Evolutionary conservation across 2,329 filamentous ascomycete species (phyloP).

Genomic region (Myriosclerotinia duriaeana): DNA sequence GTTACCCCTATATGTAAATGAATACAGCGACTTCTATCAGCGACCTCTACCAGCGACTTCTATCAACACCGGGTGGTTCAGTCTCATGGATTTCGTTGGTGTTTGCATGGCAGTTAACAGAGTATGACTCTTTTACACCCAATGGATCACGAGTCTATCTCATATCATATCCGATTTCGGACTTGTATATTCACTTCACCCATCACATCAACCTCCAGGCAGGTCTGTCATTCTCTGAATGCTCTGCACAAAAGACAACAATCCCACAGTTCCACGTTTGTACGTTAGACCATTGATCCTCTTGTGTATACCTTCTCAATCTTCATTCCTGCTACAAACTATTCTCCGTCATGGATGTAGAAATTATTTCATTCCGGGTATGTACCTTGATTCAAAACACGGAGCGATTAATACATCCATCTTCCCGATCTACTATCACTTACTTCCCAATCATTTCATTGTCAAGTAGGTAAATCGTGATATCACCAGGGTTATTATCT

Average conservation of each 20-base stretch:
- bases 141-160: neutral
- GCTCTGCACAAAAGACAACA: neutral
- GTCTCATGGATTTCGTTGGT: neutral
- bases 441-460: too few species aligned
- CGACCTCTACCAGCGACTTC: too few species aligned
- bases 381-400: too few species aligned
- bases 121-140: neutral
- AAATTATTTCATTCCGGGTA: too few species aligned
- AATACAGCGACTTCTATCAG: too few species aligned
- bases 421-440: too few species aligned
- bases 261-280: neutral
- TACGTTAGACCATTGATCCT: neutral
- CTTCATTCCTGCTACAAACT: neutral
- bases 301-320: neutral
- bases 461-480: too few species aligned
- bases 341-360: neutral
- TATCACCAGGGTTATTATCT: too few species aligned
- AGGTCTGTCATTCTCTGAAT: neutral
- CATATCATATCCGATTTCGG: neutral
- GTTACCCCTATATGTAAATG: conserved; percentile 7
- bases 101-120: neutral
- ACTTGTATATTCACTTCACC: neutral
- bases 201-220: neutral
- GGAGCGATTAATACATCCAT: too few species aligned
- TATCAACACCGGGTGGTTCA: neutral